Base-by-base conservation (phyloP, 345 rosid genomes). In the Eucalyptus decipiens region DNA sequence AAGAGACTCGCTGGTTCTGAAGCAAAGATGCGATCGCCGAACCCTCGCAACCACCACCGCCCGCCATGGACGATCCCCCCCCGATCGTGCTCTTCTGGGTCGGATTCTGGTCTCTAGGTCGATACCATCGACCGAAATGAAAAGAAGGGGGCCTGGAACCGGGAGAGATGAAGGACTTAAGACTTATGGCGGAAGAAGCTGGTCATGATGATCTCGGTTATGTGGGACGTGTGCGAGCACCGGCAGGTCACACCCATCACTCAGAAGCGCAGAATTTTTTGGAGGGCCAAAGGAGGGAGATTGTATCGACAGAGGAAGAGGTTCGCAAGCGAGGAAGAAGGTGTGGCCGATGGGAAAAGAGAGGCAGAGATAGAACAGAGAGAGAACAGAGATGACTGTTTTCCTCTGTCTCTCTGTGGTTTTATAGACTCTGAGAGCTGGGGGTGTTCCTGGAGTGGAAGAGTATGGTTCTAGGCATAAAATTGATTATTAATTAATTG, bases 151-250 rank as follows among this genome's bases (percentile, higher is more conserved):
- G 67, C 32, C 80, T 28, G 18, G 18, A 50, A n/a, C 69, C 50
- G 60, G 76, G 45, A 30, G 45, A 54, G 72, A 49, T 80, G 43
- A 28, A 81, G 26, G 30, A 18, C n/a, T 40, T 88, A 94, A 50
- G 90, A 49, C 92, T 96, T 95, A 72, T 95, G 98, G 91, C 98
- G 98, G 86, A 96, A 95, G 92, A 96, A 96, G 92, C 98, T 96
- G 91, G 98, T 96, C 92, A 94, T 94, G 93, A 95, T 94, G 91
- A 96, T 94, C 86, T 94, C 95, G 45, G 98, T 95, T 92, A 96
- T 95, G 91, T 94, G 95, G 90, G 95, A 96, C 32, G 95, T 94
- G 92, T 92, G 94, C 88, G 96, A 95, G 89, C 97, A 93, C 69
- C 95, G 92, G 92, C 92, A 60, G 93, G 92, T 93, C 94, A 91